Evolutionary conservation across 345 rosid genomes (phyloP), one percentile per base, ranked within the genome.

Genomic region (Arabis hirsuta): DNA sequence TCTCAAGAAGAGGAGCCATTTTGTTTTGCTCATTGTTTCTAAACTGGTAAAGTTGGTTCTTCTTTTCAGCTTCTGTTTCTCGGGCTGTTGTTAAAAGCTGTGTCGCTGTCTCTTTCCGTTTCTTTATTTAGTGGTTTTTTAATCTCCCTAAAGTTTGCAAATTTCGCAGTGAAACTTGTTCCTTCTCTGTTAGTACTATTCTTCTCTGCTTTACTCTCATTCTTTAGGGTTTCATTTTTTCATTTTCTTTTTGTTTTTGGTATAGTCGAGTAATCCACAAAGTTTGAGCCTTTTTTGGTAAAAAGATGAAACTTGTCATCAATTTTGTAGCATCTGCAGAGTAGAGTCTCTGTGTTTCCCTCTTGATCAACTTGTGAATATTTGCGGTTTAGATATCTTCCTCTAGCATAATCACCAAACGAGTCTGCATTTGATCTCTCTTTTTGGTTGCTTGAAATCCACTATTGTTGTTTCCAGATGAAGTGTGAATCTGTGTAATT

Each of bases 161-260:
- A 54, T 75, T 62, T 54, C 44, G 38, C 19, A 46, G 45, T 69
- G 71, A 55, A 38, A 76, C 55, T 38, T 55, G 53, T 51, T 34
- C 8, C 38, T 55, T 68, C 62, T 59, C 69, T 52, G 62, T 59
- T 65, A 4, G 39, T 67, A 41, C 53, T 13, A 34, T 29, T 73
- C 31, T 57, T 65, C 61, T 48, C 67, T 69, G 66, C 60, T 55
- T 69, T 5, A 69, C 74, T 62, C 65, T 69, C 65, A 27, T 47
- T 62, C 70, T 55, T 56, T 62, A 62, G 70, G 71, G 51, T 39
- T 75, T 58, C 31, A 29, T 9, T 19, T 20, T 14, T 5, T 16
- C 6, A 34, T 29, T 0, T 20, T 26, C 11, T 41, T 20, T 24
- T 43, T 66, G 12, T 46, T 66, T 22, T 50, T 34, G 20, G 22